Percentiles rank a stretch among this genome's conserved stretches.
Evolutionary conservation across 106 monocot genomes (phyloP).

Genomic region (Agapanthus africanus): DNA sequence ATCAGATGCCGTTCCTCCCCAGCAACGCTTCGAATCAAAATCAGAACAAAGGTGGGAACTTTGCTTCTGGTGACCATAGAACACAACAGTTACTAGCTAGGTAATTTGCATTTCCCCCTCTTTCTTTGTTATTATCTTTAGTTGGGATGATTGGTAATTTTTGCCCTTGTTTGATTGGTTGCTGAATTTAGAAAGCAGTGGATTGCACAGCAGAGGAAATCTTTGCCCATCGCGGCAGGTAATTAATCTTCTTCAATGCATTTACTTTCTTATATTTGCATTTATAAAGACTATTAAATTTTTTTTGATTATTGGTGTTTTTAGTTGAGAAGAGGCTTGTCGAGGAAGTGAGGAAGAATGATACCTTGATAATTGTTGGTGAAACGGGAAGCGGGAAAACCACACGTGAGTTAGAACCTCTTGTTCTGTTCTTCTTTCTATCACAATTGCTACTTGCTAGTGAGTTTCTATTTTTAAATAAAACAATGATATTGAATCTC

Average conservation of each 20-base stretch:
- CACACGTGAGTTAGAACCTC: slow-evolving; percentile 45
- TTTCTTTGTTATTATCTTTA: background rate
- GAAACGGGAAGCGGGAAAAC: slow-evolving; percentile 99
- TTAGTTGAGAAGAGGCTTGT: slow-evolving; percentile 68
- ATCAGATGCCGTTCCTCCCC: slow-evolving; percentile 15
- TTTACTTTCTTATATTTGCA: background rate
- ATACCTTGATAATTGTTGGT: slow-evolving; percentile 76
- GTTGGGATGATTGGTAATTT: background rate
- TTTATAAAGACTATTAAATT: background rate
- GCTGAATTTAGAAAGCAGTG: slow-evolving; percentile 18
- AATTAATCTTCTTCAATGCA: background rate
- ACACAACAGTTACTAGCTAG: slow-evolving; percentile 11
- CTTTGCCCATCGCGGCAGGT: slow-evolving; percentile 80
- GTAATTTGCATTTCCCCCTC: background rate
- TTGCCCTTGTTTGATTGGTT: background rate
- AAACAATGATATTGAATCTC: too few relatives aligned
- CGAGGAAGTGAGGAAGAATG: slow-evolving; percentile 76
- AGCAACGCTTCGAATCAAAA: background rate
- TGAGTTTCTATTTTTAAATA: too few relatives aligned
- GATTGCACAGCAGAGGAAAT: slow-evolving; percentile 50
- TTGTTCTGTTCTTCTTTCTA: background rate
- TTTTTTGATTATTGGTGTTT: slow-evolving; percentile 1
- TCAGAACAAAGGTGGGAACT: slow-evolving; percentile 2
- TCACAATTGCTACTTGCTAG: background rate
- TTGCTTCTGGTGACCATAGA: slow-evolving; percentile 15